Conservation (phyloP, 2,329 filamentous ascomycete genomes). For the Botrytis hyacinthi region DNA sequence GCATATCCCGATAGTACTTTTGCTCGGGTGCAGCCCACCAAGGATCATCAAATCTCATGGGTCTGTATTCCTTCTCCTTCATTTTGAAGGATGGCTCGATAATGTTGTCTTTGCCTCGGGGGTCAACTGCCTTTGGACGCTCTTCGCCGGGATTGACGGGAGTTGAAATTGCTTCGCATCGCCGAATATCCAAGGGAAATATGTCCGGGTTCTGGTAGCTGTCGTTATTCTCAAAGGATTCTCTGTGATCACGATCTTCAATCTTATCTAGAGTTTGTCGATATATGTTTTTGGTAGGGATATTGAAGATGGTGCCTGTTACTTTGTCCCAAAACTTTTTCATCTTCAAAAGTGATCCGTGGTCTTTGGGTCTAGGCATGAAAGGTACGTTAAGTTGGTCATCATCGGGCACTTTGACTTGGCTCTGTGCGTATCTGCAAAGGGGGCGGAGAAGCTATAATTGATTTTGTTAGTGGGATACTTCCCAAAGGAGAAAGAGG, state of each 20-base stretch:
- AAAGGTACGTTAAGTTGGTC: neutral
- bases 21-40: constrained; percentile 33
- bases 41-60: constrained; percentile 28
- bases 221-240: neutral
- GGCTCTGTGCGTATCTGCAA: constrained; percentile 24
- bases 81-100: constrained; percentile 9
- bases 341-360: constrained; percentile 2
- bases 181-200: constrained; percentile 37
- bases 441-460: constrained; percentile 25
- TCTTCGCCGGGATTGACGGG: neutral
- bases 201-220: constrained; percentile 20
- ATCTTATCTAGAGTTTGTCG: neutral
- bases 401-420: neutral
- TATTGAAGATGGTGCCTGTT: constrained; percentile 35
- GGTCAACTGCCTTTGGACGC: neutral
- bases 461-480: neutral
- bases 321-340: constrained; percentile 35
- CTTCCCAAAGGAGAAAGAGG: neutral
- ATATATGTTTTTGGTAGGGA: constrained; percentile 26
- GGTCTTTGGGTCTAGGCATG: neutral
- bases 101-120: neutral
- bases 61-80: constrained; percentile 11
- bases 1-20: constrained; percentile 25
- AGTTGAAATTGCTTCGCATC: constrained; percentile 15
- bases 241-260: neutral